Evolutionary conservation across 2,329 filamentous ascomycete genomes (phyloP).

Genomic region (Chaetomium sp.): DNA sequence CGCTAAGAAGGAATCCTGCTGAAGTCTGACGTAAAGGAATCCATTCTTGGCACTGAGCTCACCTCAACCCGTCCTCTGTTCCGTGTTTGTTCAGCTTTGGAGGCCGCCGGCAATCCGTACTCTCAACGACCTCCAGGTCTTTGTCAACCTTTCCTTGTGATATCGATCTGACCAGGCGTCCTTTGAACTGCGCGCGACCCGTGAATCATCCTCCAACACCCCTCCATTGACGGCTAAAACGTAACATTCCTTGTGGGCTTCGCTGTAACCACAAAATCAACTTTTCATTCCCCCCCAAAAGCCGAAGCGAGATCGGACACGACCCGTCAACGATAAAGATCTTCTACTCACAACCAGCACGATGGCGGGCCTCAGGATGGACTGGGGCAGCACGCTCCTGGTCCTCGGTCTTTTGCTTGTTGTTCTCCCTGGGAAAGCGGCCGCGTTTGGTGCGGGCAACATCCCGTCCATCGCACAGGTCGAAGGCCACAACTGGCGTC

Average conservation of each 20-base stretch:
- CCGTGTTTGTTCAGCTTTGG: not conserved
- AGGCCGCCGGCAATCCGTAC: not conserved
- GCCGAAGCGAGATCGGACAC: not conserved
- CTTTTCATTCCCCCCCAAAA: too few species aligned
- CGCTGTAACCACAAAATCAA: too few species aligned
- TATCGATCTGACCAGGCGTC: too few species aligned
- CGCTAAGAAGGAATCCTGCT: not conserved
- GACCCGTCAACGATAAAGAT: not conserved
- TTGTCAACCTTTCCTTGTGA: too few species aligned
- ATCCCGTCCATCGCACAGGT: slow-evolving; percentile 61
- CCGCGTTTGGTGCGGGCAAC: slow-evolving; percentile 64
- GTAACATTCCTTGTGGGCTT: too few species aligned
- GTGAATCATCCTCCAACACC: too few species aligned
- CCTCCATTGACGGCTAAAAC: too few species aligned
- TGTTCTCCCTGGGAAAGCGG: slow-evolving; percentile 49
- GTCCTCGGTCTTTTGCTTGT: slow-evolving; percentile 47
- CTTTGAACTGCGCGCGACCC: too few species aligned
- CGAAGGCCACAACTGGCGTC: slow-evolving; percentile 63
- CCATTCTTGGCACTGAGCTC: slow-evolving; percentile 6
- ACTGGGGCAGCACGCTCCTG: slow-evolving; percentile 48
- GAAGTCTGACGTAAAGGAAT: slow-evolving; percentile 16
- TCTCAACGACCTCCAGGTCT: too few species aligned
- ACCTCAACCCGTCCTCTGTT: not conserved
- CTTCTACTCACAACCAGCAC: not conserved
- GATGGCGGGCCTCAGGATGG: slow-evolving; percentile 44